Base-by-base conservation (phyloP, 75 land plant genomes). In the Pinus tabuliformis region DNA sequence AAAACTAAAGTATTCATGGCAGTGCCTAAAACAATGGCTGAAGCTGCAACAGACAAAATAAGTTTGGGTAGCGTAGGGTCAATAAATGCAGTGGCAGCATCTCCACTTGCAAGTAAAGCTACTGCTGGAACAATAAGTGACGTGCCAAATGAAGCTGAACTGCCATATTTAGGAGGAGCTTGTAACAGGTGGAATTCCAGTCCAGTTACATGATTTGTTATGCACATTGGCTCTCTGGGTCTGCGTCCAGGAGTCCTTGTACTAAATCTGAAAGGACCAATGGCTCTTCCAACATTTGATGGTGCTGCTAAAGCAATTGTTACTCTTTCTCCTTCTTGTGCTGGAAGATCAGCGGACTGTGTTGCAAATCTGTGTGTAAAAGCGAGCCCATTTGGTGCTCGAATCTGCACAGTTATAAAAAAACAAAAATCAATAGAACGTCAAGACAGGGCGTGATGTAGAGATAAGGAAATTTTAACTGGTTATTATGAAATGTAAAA, bases 301-400 rank as follows among this genome's bases (percentile, higher is more conserved):
- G 99, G 93, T 62, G 95, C 90, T 79, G 99, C 90, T 36, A 83
- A 66, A 76, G 92, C 83, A 39, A 96, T 78, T 11, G 99, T 94
- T 12, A 94, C 91, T 78, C 99, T 84, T 82, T 96, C 99, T 75
- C 93, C 99, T 86, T 86, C 85, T 80, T 92, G 97, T 42, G 93
- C 99, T 57, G 99, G 97, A 78, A 96, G 88, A 54, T 96, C 97
- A 70, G 78, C 90, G 58, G 95, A 87, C 77, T 87, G 77, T 57
- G 99, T 96, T 22, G 99, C 99, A 89, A 95, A 92, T 58, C 84
- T 84, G 70, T 94, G 88, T 22, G 99, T 94, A 36, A 91, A 88
- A 72, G 99, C 99, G 70, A 81, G 60, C 4, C 97, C 95, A 84
- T 88, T 78, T 36, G 99, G 99, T 37, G 95, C 88, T 54, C 85